phyloP scores from a whole-genome alignment of 805 yeast species.

The Kazachstania viticola region DNA sequence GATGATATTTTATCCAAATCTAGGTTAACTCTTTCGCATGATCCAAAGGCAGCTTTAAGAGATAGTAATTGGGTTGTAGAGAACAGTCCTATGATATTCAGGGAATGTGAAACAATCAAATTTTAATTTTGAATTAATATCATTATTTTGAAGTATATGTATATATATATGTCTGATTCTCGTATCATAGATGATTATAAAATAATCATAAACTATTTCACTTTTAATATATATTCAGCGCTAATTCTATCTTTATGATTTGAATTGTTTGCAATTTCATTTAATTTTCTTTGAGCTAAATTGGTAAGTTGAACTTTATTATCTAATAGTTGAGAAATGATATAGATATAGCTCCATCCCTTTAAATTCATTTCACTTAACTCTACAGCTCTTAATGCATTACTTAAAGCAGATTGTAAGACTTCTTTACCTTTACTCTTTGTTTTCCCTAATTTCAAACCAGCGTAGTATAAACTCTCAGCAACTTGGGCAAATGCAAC shows the following conservation, averaged over 20 bases:
- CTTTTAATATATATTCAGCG: constrained; percentile 23
- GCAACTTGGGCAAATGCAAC: constrained; percentile 22
- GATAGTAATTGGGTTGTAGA: constrained; percentile 81
- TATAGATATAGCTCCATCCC: constrained; percentile 62
- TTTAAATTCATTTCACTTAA: constrained; percentile 55
- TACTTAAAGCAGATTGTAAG: constrained; percentile 27
- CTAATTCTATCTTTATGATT: constrained; percentile 28
- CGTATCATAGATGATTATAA: not conserved
- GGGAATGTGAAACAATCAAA: constrained; percentile 25
- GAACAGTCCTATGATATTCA: constrained; percentile 38
- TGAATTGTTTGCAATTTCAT: constrained; percentile 24
- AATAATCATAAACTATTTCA: constrained; percentile 1
- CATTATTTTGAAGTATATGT: not conserved
- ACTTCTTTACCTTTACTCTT: constrained; percentile 3
- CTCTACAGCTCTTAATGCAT: constrained; percentile 64
- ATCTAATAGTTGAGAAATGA: constrained; percentile 25
- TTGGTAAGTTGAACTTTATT: constrained; percentile 23
- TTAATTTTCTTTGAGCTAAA: constrained; percentile 29
- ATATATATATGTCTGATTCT: constrained; percentile 1
- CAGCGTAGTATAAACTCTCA: constrained; percentile 16
- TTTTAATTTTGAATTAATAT: too few species aligned
- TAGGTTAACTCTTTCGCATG: constrained; percentile 41
- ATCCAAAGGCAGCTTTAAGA: constrained; percentile 56
- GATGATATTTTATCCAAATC: constrained; percentile 34
- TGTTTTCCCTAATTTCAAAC: constrained; percentile 7